phyloP scores from a whole-genome alignment of 2,329 filamentous ascomycete genomes.

The Geosmithia putterillii region DNA sequence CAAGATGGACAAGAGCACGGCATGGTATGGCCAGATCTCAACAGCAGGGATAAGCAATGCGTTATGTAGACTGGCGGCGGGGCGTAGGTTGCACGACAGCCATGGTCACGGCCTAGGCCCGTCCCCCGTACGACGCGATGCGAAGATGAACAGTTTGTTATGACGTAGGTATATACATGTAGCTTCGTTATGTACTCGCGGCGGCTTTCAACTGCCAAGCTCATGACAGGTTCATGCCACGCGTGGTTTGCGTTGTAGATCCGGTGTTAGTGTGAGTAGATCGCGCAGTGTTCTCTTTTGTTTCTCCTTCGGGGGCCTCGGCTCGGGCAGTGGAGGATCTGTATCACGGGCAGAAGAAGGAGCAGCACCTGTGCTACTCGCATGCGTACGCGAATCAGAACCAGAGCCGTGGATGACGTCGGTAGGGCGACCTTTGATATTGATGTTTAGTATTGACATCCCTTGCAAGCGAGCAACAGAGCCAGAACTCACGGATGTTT shows the following conservation, averaged over 20 bases:
- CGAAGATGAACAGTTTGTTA: not conserved
- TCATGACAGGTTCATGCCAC: not conserved
- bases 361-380: no score
- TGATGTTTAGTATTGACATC: not conserved
- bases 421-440: conserved; percentile 9
- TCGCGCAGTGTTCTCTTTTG: not conserved
- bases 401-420: conserved; percentile 10
- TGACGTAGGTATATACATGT: not conserved
- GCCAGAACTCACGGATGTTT: conserved; percentile 20
- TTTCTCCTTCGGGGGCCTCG: not conserved
- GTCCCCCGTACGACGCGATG: not conserved
- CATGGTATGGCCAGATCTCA: no score
- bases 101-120: not conserved
- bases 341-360: no score
- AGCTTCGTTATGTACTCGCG: no score
- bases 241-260: not conserved
- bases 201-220: no score
- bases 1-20: no score
- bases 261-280: not conserved
- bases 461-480: not conserved
- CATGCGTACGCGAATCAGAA: not conserved
- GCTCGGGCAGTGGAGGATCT: no score
- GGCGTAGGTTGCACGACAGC: not conserved
- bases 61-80: not conserved
- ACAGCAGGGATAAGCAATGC: no score